Evolutionary conservation across 768 basidiomycete genomes (phyloP), one percentile per base, ranked within the genome.

Genomic region (Naganishia onofrii): DNA sequence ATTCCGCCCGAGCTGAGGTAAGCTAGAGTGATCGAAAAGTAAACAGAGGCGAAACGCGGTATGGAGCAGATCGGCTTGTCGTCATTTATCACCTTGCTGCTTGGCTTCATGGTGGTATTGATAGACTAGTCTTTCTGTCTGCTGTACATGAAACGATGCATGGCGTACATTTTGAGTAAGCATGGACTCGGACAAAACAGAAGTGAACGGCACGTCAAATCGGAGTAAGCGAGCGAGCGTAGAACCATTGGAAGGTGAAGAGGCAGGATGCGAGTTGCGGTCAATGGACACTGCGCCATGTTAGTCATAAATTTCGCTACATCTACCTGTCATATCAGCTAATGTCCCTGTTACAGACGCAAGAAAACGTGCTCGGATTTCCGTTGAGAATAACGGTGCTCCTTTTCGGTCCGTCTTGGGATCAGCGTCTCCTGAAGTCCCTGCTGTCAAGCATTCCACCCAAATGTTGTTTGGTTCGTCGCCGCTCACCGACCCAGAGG

Each of bases 1-100:
- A 12, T 26, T 63, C 60, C 60, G 60, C 23, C 15, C 19, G 54
- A 42, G 54, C 38, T 63, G 36, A 63, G 36, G 60, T 63, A 63
- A 63, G 13, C 60, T 21, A 21, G n/a, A 44, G 26, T 28, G 60
- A 63, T 63, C 60, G 60, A 63, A 63, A 63, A 44, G 60, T 63
- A 63, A 63, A 63, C 60, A 63, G 38, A 63, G 60, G 60, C 60
- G 38, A 63, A 42, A 38, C n/a, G 42, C 42, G 4, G 44, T 4
- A 26, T 51, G 15, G 48, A 23, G 48, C 48, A 51, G 48, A 51
- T 51, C 48, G 48, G 23, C 48, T 26, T 51, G 48, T 51, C 48
- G 48, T 51, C 48, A 51, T 51, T 51, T 3, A 4, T 51, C 6
- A 3, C 7, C 42, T 42, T 42, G 42, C 42, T 42, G n/a, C n/a